Base-by-base conservation (phyloP, 2,329 filamentous ascomycete genomes). In the Fonsecaea multimorphosa region DNA sequence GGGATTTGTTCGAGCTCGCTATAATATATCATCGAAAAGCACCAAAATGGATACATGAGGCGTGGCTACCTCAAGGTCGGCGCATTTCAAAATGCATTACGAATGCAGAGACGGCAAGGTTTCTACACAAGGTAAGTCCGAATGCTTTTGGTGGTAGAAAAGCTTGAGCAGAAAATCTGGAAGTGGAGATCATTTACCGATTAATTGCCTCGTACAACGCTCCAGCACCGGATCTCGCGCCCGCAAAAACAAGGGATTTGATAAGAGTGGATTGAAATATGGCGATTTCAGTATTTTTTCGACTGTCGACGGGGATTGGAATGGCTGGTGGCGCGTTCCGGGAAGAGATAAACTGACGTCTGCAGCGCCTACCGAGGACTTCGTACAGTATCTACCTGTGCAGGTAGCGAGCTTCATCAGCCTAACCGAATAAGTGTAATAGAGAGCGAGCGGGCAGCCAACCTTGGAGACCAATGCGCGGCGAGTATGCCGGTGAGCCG, bases 91-190 rank as follows among this genome's bases (percentile, higher is more conserved):
- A 55, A 36, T 36, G 53, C 53, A 31, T 55, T 55, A 55, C 53
- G 29, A 55, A 55, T 16, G 31, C 53, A 55, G 29, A 34, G 29
- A 11, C 53, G 53, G 53, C 29, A 55, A 32, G 29, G 29, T 55
- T 55, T 34, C 53, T 55, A 36, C 29, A 55, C 53, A 7, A 36
- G 53, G 53, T 32, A 34, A 55, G n/a, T 14, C 53, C 53, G 29
- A 36, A 22, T 22, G 16, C n/a, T 49, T 36, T 36, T 6, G 29
- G n/a, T 11, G n/a, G 31, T 29, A 36, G 53, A 55, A 36, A 55
- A 55, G 16, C 53, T 55, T 34, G 53, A 36, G 29, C 53, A 22
- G 53, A 36, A 55, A 55, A 55, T 36, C 2, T 11, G 53, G 53
- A 12, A 55, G 11, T 55, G n/a, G 53, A n/a, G 53, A 19, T 29